Evolutionary conservation across 345 rosid genomes (phyloP).

Genomic region (Excoecaria cochinchinensis): DNA sequence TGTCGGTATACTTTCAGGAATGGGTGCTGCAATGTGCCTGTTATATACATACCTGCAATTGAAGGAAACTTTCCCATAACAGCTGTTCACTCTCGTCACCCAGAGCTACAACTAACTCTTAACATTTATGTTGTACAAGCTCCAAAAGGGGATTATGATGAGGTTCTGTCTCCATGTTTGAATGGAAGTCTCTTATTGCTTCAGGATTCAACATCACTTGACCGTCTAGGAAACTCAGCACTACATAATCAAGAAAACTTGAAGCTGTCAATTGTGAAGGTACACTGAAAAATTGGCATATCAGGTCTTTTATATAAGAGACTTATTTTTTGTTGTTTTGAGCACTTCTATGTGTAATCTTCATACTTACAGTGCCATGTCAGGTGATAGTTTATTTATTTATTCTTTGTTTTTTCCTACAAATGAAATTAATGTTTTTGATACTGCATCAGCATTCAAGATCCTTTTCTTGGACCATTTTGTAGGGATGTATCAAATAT

Average conservation of each 20-base stretch:
- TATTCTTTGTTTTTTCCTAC: neutral
- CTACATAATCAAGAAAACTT: slow-evolving; percentile 14
- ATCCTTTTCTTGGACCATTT: slow-evolving; percentile 12
- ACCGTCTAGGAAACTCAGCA: slow-evolving; percentile 14
- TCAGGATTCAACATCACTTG: slow-evolving; percentile 13
- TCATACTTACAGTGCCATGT: neutral
- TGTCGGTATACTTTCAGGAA: slow-evolving; percentile 40
- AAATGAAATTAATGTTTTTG: neutral
- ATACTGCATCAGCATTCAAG: neutral
- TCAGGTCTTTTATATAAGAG: neutral
- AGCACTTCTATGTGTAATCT: neutral
- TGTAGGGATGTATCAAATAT: slow-evolving; percentile 29
- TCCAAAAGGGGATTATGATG: slow-evolving; percentile 15
- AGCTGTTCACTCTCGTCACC: slow-evolving; percentile 44
- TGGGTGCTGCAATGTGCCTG: slow-evolving; percentile 49
- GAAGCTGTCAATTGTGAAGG: slow-evolving; percentile 20
- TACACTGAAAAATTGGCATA: neutral
- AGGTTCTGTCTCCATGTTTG: slow-evolving; percentile 19
- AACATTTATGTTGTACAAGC: slow-evolving; percentile 28
- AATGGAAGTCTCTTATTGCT: slow-evolving; percentile 15
- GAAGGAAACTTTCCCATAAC: slow-evolving; percentile 42
- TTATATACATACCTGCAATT: slow-evolving; percentile 39
- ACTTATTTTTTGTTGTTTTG: neutral
- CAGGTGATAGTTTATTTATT: neutral
- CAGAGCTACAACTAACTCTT: slow-evolving; percentile 39